Base-by-base conservation (phyloP, 2,329 filamentous ascomycete genomes). In the Colletotrichum caudatum region DNA sequence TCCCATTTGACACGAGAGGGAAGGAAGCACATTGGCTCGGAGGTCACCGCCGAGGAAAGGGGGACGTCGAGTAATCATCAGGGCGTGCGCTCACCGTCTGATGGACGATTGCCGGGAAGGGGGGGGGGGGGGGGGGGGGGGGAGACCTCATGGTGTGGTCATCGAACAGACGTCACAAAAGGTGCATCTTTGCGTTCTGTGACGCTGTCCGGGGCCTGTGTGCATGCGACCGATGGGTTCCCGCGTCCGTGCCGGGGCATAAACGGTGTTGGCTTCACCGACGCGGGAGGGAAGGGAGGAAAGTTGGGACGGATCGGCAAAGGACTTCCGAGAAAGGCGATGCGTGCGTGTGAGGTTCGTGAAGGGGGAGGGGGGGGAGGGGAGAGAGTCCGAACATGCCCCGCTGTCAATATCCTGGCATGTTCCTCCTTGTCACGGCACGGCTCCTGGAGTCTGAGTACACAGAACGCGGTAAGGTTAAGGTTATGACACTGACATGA, bases 161-260 rank as follows among this genome's bases (percentile, higher is more conserved):
- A 70, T 70, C 63, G 63, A 66, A 70, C 63, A 70, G 67, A 70
- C 48, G 7, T 48, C 33, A 2, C 26, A 29, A 29, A 48, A 66
- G 63, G 63, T 56, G 61, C 61, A 66, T 70, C 56, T 64, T 56
- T 29, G 29, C 20, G 2, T 29, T 37, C 7, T 37, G 63, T 39
- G n/a, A 39, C 60, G 1, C n/a, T 37, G 51, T 44, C n/a, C 1
- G 7, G 33, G 33, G 33, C 50, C 48, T 41, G 35, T 1, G 35
- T 9, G 35, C 33, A 5, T 5, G 33, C 33, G 33, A 3, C 14
- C 50, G 26, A 33, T 29, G 11, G 26, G 2, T 11, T 11, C 18
- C 16, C 7, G 23, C 8, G 29, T 20, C 29, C 33, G 29, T 54
- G 26, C 29, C 51, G 51, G 51, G 51, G 26, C 26, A 29, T 29